These are phyloP conservation scores for Leccinum huronense DNA, from an alignment of 1,284 basidiomycete species.

Conservation along the genomic window DNA sequence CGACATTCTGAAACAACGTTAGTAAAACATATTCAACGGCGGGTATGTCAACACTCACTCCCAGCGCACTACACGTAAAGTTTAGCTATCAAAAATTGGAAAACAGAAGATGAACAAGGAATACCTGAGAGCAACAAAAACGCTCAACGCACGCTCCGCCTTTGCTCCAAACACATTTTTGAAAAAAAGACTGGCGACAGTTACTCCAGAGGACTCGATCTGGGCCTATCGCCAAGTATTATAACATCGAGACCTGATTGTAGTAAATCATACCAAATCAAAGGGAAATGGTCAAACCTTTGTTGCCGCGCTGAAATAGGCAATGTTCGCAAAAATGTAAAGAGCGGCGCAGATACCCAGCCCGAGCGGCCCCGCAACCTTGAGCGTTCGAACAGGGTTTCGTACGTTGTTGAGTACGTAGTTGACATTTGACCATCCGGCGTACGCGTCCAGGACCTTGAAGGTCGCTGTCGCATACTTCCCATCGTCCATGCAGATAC, in stretches of 20 bases:
- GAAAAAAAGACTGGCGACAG: slow-evolving; percentile 56
- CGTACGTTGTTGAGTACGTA: slow-evolving; percentile 57
- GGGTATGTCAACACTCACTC: slow-evolving; percentile 20
- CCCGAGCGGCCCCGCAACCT: slow-evolving; percentile 54
- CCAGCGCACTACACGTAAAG: slow-evolving; percentile 24
- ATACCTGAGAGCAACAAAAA: slow-evolving; percentile 55
- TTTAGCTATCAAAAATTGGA: neutral
- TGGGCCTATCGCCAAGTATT: slow-evolving; percentile 33
- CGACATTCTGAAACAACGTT: slow-evolving; percentile 33
- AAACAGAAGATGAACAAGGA: neutral
- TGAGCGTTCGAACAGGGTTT: slow-evolving; percentile 50
- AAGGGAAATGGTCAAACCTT: slow-evolving; percentile 13
- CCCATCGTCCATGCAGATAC: neutral
- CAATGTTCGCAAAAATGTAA: slow-evolving; percentile 53
- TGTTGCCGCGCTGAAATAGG: slow-evolving; percentile 45
- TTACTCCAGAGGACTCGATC: slow-evolving; percentile 45
- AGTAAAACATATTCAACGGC: neutral
- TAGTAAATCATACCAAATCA: neutral
- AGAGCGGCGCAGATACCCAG: slow-evolving; percentile 45
- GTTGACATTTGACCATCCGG: slow-evolving; percentile 54
- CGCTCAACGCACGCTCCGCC: slow-evolving; percentile 48
- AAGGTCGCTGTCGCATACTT: slow-evolving; percentile 59
- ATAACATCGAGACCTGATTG: neutral
- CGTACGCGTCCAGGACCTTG: slow-evolving; percentile 56
- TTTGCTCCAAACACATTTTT: slow-evolving; percentile 49